Conservation (phyloP, 495 filamentous ascomycete genomes). For the Lophiostoma macrostomum region DNA sequence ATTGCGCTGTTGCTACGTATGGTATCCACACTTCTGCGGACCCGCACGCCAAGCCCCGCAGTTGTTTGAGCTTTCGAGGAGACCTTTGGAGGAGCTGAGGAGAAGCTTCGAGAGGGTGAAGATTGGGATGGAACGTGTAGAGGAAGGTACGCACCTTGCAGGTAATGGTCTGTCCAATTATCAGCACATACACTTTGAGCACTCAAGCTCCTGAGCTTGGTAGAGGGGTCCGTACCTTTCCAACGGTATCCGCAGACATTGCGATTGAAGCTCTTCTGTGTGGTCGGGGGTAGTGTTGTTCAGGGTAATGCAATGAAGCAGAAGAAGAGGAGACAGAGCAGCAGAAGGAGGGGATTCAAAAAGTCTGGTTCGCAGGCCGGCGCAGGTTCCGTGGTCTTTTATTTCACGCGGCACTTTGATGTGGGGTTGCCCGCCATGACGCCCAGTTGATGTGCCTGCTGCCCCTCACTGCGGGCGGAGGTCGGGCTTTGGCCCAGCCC, state of each 20-base stretch:
- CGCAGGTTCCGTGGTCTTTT: constrained; percentile 2
- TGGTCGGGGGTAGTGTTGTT: too few relatives aligned
- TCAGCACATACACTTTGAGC: constrained; percentile 1
- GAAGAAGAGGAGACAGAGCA: too few relatives aligned
- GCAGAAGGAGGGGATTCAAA: too few relatives aligned
- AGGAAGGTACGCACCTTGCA: constrained; percentile 57
- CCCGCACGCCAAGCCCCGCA: constrained; percentile 21
- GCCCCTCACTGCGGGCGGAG: constrained; percentile 6
- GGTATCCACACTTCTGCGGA: constrained; percentile 15
- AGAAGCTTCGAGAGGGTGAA: background rate
- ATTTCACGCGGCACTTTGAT: constrained; percentile 1
- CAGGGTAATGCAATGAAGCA: too few relatives aligned
- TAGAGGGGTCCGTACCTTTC: constrained; percentile 48
- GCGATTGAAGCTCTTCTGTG: background rate
- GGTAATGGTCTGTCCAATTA: constrained; percentile 61
- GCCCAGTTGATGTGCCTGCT: constrained; percentile 1
- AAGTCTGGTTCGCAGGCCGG: too few relatives aligned
- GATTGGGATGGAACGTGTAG: background rate
- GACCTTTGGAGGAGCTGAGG: background rate
- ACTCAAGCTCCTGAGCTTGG: too few relatives aligned
- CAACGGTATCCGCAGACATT: constrained; percentile 48
- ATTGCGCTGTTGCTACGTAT: too few relatives aligned
- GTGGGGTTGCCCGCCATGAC: constrained; percentile 13
- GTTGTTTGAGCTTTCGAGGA: too few relatives aligned
- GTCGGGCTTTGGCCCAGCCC: too few relatives aligned